Base-by-base conservation (phyloP, 306 rosid species). In the Quercus agrifolia region DNA sequence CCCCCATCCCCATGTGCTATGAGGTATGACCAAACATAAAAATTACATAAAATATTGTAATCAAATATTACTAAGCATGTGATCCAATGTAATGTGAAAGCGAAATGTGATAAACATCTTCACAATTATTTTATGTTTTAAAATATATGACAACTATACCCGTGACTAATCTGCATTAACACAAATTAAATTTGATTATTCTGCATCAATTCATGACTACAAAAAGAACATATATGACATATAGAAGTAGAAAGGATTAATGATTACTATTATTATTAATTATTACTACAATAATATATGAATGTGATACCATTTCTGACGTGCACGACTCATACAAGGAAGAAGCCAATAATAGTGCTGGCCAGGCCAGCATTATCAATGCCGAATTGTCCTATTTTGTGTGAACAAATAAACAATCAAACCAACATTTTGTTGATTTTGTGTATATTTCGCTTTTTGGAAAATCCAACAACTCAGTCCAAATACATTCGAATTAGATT, bases 261-360 rank as follows among this genome's bases (percentile, higher is more conserved):
- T 46, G n/a, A 28, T 6, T 10, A 62, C 10, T 9, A 61, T 1
- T 15, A 13, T 4, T 5, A 27, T 33, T 12, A 62, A 62, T 41
- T 8, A 8, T 2, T 41, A 8, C 12, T 41, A 41, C 0, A 41
- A 41, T 41, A 41, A 41, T 41, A 6, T 1, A 6, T 8, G 14
- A 23, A 62, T 2, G 41, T 27, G 67, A 51, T 61, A 49, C 52
- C 51, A 79, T 46, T 75, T 62, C 68, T 75, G 49, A 28, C 79
- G 77, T 71, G 83, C 79, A 75, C 51, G 49, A 33, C 59, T 71
- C 54, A 38, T 51, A 18, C 17, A 30, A 64, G 35, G 67, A 33
- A 70, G 6, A 49, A 10, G 49, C 66, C 28, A 59, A 59, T 20
- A 70, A 5, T 54, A 8, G 11, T 11, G 46, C 46, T 41, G 46